Evolutionary conservation across 352 stramenopile species (phyloP).

Genomic region (Phytopythium mirpurense): DNA sequence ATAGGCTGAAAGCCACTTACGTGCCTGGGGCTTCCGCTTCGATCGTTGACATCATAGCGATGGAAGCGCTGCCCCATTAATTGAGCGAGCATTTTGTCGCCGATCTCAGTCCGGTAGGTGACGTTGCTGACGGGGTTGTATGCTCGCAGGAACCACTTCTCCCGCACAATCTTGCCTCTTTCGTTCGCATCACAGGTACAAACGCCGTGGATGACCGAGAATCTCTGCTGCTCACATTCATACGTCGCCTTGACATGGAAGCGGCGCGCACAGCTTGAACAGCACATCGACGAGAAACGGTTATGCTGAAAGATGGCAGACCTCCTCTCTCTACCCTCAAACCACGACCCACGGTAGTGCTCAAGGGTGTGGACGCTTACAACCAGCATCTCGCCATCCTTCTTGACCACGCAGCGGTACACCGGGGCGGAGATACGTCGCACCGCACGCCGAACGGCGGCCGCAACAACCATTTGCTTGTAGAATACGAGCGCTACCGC

Average conservation of each 20-base stretch:
- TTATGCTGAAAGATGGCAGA: not conserved
- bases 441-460: conserved; percentile 25
- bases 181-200: conserved; percentile 44
- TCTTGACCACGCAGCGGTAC: conserved; percentile 36
- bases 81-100: conserved; percentile 38
- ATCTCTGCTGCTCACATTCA: conserved; percentile 13
- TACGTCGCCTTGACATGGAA: conserved; percentile 39
- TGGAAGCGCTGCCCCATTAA: conserved; percentile 15
- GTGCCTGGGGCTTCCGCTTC: not conserved
- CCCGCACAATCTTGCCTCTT: conserved; percentile 3
- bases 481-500: conserved; percentile 19
- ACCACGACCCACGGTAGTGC: conserved; percentile 2
- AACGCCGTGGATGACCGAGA: conserved; percentile 26
- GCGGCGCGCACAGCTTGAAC: conserved; percentile 38
- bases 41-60: not conserved
- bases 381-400: conserved; percentile 54
- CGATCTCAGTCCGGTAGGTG: conserved; percentile 46
- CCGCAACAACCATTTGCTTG: conserved; percentile 1
- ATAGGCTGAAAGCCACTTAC: conserved; percentile 11
- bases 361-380: conserved; percentile 51
- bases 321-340: not conserved
- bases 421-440: conserved; percentile 29
- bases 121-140: conserved; percentile 56
- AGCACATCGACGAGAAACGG: conserved; percentile 21
- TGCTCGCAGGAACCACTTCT: conserved; percentile 56